Evolutionary conservation across 2,329 filamentous ascomycete genomes (phyloP).

Genomic region (Aplosporella prunicola): DNA sequence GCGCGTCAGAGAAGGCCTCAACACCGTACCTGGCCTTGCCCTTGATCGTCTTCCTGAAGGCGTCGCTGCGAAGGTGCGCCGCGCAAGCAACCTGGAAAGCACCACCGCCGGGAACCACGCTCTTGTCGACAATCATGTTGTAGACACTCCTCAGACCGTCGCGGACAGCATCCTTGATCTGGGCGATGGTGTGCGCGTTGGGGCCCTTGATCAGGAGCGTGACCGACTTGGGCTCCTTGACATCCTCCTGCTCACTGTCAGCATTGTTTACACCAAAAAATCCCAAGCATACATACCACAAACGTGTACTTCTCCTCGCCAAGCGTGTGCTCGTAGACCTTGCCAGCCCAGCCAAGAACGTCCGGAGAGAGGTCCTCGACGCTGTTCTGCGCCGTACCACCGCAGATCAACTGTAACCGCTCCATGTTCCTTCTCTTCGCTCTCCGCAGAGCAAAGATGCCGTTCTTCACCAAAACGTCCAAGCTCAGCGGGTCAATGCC

Average conservation of each 20-base stretch:
- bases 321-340: conserved; percentile 93
- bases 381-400: conserved; percentile 86
- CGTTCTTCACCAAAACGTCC: conserved; percentile 95
- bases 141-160: conserved; percentile 94
- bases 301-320: conserved; percentile 99
- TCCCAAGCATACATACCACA: conserved; percentile 38
- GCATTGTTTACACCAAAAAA: conserved; percentile 4
- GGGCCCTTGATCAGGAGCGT: conserved; percentile 97
- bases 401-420: conserved; percentile 87
- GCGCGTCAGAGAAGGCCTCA: conserved; percentile 84
- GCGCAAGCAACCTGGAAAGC: conserved; percentile 95
- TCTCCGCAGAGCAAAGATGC: conserved; percentile 84
- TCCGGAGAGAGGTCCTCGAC: conserved; percentile 86
- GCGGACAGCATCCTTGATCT: conserved; percentile 92
- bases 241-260: conserved; percentile 56
- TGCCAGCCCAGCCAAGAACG: conserved; percentile 86
- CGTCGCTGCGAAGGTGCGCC: conserved; percentile 74
- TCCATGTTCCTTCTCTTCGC: conserved; percentile 99
- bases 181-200: conserved; percentile 90
- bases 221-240: conserved; percentile 97
- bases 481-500: conserved; percentile 94
- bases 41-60: conserved; percentile 83
- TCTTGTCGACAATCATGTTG: conserved; percentile 98
- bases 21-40: conserved; percentile 97
- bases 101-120: conserved; percentile 86